These are phyloP conservation scores for Neoarthrinium moseri DNA, from an alignment of 2,329 filamentous ascomycete species.

Conservation along the genomic window DNA sequence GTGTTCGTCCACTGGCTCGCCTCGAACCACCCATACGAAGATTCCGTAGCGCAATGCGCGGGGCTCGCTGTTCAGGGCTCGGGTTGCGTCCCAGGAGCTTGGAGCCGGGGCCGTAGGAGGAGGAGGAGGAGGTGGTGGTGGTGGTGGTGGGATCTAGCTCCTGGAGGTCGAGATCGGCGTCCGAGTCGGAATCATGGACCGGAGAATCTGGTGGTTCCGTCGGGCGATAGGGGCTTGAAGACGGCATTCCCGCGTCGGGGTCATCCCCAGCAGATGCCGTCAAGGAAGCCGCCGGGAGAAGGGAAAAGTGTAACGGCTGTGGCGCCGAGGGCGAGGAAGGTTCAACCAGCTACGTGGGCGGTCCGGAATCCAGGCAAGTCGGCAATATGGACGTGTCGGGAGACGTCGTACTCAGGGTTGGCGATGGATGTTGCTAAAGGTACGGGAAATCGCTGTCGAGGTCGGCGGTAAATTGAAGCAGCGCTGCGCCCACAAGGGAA, in stretches of 20 bases:
- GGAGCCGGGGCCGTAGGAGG: conserved; percentile 33
- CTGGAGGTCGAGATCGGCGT: conserved; percentile 74
- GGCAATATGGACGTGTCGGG: too few relatives aligned
- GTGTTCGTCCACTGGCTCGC: conserved; percentile 52
- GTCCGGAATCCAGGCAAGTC: too few relatives aligned
- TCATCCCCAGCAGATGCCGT: conserved; percentile 25
- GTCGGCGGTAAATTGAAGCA: too few relatives aligned
- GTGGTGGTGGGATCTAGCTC: conserved; percentile 67
- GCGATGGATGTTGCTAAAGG: too few relatives aligned
- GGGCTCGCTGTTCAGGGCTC: conserved; percentile 42
- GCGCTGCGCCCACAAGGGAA: too few relatives aligned
- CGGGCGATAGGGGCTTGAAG: conserved; percentile 48
- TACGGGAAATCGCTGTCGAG: too few relatives aligned
- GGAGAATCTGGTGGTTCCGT: conserved; percentile 65
- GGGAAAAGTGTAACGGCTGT: too few relatives aligned
- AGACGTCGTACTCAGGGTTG: too few relatives aligned
- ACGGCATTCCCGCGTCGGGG: conserved; percentile 54
- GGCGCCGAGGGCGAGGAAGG: too few relatives aligned
- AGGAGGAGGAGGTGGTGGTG: conserved; percentile 33
- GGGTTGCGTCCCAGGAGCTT: conserved; percentile 50
- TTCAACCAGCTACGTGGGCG: too few relatives aligned
- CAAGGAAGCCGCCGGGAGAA: background rate
- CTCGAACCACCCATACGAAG: conserved; percentile 66
- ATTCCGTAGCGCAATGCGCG: conserved; percentile 69
- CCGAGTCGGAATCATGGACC: conserved; percentile 71